phyloP scores from a whole-genome alignment of 495 filamentous ascomycete species.

The Aspergillus panamensis region DNA sequence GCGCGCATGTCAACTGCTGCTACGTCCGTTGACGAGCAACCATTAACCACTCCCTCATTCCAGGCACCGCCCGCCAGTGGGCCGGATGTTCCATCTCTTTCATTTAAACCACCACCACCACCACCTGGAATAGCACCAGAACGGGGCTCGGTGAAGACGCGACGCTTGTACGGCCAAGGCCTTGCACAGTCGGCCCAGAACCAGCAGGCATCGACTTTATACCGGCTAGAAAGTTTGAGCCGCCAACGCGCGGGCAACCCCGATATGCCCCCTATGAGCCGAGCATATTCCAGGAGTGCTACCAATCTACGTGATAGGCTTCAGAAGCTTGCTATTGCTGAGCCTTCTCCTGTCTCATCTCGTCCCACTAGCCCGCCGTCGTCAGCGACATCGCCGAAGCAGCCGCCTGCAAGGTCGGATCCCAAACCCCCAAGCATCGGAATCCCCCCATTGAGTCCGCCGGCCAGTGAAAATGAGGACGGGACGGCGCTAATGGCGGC shows the following conservation, averaged over 20 bases:
- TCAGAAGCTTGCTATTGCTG: conserved; percentile 47
- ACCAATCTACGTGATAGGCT: conserved; percentile 55
- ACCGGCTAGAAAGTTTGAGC: conserved; percentile 74
- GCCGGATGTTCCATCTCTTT: background rate
- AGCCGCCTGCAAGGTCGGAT: conserved; percentile 22
- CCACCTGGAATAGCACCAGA: conserved; percentile 40
- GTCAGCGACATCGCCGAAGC: conserved; percentile 36
- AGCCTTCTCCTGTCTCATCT: conserved; percentile 30
- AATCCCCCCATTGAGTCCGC: conserved; percentile 67
- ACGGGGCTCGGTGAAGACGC: conserved; percentile 58
- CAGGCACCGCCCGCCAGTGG: conserved; percentile 9
- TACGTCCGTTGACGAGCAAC: conserved; percentile 83
- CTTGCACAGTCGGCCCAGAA: conserved; percentile 76
- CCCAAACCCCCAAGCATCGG: conserved; percentile 26
- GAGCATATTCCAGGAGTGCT: conserved; percentile 51
- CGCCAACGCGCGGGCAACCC: conserved; percentile 43
- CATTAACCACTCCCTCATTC: conserved; percentile 46
- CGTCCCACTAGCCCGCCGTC: conserved; percentile 52
- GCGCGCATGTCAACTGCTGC: conserved; percentile 82
- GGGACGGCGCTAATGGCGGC: conserved; percentile 50
- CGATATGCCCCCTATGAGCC: conserved; percentile 37
- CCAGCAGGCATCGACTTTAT: conserved; percentile 71
- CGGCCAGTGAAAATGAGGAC: conserved; percentile 67
- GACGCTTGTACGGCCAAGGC: conserved; percentile 81
- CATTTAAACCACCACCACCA: conserved; percentile 27